These are phyloP conservation scores for Talaromyces sp. DNA, from an alignment of 2,329 filamentous ascomycete species.

Conservation along the genomic window DNA sequence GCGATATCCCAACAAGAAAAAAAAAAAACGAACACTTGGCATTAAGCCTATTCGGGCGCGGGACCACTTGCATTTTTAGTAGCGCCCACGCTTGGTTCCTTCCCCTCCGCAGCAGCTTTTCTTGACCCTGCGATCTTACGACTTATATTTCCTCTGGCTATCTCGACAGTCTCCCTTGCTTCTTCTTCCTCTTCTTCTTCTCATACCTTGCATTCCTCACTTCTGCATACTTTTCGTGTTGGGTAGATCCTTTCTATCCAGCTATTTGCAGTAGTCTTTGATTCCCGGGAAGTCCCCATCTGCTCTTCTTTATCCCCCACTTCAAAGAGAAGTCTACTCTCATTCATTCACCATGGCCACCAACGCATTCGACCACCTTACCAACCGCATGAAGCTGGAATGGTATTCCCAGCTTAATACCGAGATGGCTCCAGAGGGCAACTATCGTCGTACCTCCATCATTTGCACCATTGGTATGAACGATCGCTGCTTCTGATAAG, in stretches of 20 bases:
- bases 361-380: constrained; percentile 74
- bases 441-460: constrained; percentile 95
- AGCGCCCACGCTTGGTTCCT: constrained; percentile 21
- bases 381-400: constrained; percentile 66
- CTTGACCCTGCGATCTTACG: background rate
- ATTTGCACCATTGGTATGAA: constrained; percentile 86
- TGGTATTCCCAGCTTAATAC: constrained; percentile 80
- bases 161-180: background rate
- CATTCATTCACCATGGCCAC: constrained; percentile 12
- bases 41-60: constrained; percentile 12
- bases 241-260: background rate
- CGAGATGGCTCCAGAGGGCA: constrained; percentile 76
- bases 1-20: too few species aligned
- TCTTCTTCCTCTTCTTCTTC: background rate
- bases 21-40: constrained; percentile 1
- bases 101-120: constrained; percentile 12
- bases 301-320: background rate
- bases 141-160: background rate
- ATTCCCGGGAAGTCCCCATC: background rate
- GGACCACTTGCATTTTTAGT: constrained; percentile 36
- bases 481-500: constrained; percentile 1
- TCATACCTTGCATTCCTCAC: background rate
- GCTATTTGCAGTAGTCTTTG: constrained; percentile 14
- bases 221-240: background rate
- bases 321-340: background rate